Evolutionary conservation across 1,284 basidiomycete genomes (phyloP), one percentile per base, ranked within the genome.

Genomic region (Cryptococcus sp.): DNA sequence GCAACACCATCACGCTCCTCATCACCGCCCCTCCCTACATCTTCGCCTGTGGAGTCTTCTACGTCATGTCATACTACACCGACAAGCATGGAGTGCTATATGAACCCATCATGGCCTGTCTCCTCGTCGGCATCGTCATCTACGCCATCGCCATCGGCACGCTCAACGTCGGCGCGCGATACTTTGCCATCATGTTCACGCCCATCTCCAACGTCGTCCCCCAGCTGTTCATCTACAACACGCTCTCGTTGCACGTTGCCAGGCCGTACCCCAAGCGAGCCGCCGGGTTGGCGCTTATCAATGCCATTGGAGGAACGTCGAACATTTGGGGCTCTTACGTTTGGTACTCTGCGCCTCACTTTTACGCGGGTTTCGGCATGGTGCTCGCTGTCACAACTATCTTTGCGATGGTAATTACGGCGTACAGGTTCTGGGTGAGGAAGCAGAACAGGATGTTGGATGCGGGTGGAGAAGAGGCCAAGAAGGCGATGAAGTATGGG

Each of bases 211-310:
- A 5, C 18, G 63, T 63, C 44, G 62, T 57, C 12, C 59, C 65
- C 10, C 63, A 65, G 42, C 50, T 68, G 18, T 28, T 68, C 34
- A 53, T 66, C 10, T 62, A 59, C 63, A 65, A 65, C 53, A 58
- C 56, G 22, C 54, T 67, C 50, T 62, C 63, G 32, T 47, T 54
- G 24, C 63, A 65, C 54, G 42, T 61, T 23, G 52, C 65, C 16
- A 52, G 65, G 6, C 65, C 65, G 0, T 40, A 56, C 22, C 48
- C 56, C 32, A 67, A 68, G 51, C 55, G 65, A 21, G 63, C 65
- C 2, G 63, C 62, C 10, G 54, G 55, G 1, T 47, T 62, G 14
- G 65, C 65, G 0, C 45, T 66, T 34, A 47, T 66, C 31, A 65
- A 65, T 50, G 45, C 60, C 21, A 65, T 68, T 42, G 62, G 63